A percentile compares a stretch with the other conserved stretches of the same genome.
Evolutionary conservation across 768 basidiomycete species (phyloP).

Genomic region (Xerocomellus amylosporus): DNA sequence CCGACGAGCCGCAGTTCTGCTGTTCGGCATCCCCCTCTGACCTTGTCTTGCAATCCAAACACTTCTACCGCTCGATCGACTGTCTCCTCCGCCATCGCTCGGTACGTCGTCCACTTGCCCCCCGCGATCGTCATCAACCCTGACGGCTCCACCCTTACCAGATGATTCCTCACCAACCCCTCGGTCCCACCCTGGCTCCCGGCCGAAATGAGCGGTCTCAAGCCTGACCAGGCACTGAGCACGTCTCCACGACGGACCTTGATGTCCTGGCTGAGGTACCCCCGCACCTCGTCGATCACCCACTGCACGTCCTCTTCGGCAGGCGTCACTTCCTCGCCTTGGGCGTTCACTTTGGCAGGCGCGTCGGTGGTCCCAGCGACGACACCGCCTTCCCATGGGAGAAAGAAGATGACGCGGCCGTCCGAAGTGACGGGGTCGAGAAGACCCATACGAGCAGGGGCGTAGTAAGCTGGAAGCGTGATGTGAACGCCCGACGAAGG

Average conservation of each 20-base stretch:
- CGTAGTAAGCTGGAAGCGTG: conserved; percentile 96
- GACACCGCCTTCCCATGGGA: conserved; percentile 97
- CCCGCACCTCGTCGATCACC: conserved; percentile 90
- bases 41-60: conserved; percentile 60
- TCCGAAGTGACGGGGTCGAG: conserved; percentile 95
- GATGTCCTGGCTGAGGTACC: conserved; percentile 90
- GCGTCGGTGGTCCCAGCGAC: conserved; percentile 97
- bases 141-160: conserved; percentile 77
- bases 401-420: conserved; percentile 97
- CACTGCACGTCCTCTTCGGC: conserved; percentile 94
- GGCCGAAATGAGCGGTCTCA: conserved; percentile 87
- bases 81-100: conserved; percentile 94
- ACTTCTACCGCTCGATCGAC: conserved; percentile 82
- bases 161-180: conserved; percentile 88
- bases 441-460: conserved; percentile 91
- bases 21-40: conserved; percentile 68
- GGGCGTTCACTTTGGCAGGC: conserved; percentile 60
- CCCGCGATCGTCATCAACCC: conserved; percentile 93
- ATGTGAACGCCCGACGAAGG: conserved; percentile 94
- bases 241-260: conserved; percentile 93
- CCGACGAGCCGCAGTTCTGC: conserved; percentile 81
- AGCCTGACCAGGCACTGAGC: conserved; percentile 90
- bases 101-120: conserved; percentile 99
- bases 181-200: conserved; percentile 74
- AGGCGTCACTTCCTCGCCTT: conserved; percentile 65